Base-by-base conservation (phyloP, 2,329 filamentous ascomycete species). In the Ceratocystis albifundus region DNA sequence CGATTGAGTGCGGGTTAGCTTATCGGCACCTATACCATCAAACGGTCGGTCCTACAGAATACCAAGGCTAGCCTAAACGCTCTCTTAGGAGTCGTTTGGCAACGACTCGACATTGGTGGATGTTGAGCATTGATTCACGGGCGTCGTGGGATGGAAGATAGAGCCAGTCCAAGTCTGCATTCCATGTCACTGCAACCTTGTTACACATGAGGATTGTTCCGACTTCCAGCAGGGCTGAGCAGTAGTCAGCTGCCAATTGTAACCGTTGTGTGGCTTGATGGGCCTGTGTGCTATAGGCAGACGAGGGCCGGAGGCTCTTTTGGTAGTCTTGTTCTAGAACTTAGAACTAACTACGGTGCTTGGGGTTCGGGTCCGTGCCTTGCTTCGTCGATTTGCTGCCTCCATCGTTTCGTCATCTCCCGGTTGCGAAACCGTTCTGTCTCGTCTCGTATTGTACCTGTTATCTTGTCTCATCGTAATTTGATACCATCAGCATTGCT, bases 401-500 rank as follows among this genome's bases (percentile, higher is more conserved):
- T 64, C 36, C n/a, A 22, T 50, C 7, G 48, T 22, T 50, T 53
- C 48, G 48, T 59, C 55, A n/a, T n/a, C 8, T 32, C 15, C 36
- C 10, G 12, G 55, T 36, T 36, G 28, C n/a, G 10, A 41, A 3
- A 41, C 36, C 36, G 3, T 36, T 32, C 22, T 17, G 66, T 65
- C 50, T 62, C 55, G 66, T 65, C 55, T 62, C 46, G 30, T 65
- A 63, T 67, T 65, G 65, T 46, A 57, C 36, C 62, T 32, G 57
- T 62, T 65, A 62, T 36, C 57, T 57, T 50, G 55, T 36, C 10
- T 57, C 53, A 22, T 41, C 36, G 36, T 41, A 41, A 41, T 4
- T 4, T 41, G 48, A n/a, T 17, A 22, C n/a, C 4, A 53, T 53
- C n/a, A n/a, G 20, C 48, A 20, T 25, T 53, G 48, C 48, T 53